Evolutionary conservation across 192 early-diverging fungal species (phyloP), one percentile per base, ranked within the genome.

Genomic region (Phycomyces blakesleeanus): DNA sequence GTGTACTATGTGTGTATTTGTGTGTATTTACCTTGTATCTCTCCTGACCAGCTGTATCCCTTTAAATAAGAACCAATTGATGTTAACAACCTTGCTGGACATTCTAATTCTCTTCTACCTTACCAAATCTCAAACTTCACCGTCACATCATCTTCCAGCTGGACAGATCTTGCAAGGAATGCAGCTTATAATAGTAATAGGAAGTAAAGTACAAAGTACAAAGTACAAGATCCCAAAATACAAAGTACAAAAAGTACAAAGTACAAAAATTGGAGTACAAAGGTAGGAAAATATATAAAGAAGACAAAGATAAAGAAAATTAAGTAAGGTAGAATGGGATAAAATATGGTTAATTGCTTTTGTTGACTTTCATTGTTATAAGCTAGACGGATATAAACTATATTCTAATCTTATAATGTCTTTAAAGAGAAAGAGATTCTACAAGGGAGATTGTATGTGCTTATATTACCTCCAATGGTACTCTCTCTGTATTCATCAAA

Each of bases 101-200:
- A 16, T 22, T 21, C 18, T 42, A 18, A 16, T 51, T 18, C 10
- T 29, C 7, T 21, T 44, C 21, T 24, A 29, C 25, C 67, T 14
- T 81, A 82, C 91, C 92, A 95, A 70, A 95, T 95, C 73, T 95
- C 93, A 81, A 94, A 95, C 75, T 95, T 95, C 67, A 95, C 83
- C n/a, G 81, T 93, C 18, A 83, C 90, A 41, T 88, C 89, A 71
- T 95, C 92, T 63, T 93, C 91, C 52, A 95, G 73, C 59, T 81
- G 73, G 69, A 92, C 88, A 59, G 89, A 91, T 66, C 93, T 91
- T 62, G 93, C 92, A 60, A 86, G 69, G 57, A 86, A 86, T 51
- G 85, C 85, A 59, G 85, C 85, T 86, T 63, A 56, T 18, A 59
- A 40, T 47, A 24, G 12, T 50, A 12, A 58, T 14, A 55, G 42